Evolutionary conservation across 2,329 filamentous ascomycete genomes (phyloP).

Genomic region (Trichoderma lentiforme): DNA sequence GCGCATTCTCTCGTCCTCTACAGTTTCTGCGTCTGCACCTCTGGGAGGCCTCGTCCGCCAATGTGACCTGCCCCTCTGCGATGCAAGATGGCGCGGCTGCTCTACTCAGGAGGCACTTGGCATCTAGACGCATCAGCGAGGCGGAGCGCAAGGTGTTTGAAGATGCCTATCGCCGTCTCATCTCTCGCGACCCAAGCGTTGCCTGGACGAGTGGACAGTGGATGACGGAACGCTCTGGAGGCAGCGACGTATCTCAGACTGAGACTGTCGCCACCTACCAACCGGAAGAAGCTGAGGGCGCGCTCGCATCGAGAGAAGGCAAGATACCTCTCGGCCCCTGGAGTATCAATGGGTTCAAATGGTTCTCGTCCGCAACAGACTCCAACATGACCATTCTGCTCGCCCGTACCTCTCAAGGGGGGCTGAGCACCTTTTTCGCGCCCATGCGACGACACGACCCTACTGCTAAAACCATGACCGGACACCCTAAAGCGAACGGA

Average conservation of each 20-base stretch:
- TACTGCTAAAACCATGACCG: slow-evolving; percentile 29
- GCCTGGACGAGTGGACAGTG: slow-evolving; percentile 73
- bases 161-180: slow-evolving; percentile 52
- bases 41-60: slow-evolving; percentile 57
- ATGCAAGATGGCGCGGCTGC: slow-evolving; percentile 64
- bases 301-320: slow-evolving; percentile 22
- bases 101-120: slow-evolving; percentile 46
- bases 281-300: slow-evolving; percentile 19
- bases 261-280: slow-evolving; percentile 55
- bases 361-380: slow-evolving; percentile 37
- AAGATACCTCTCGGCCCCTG: slow-evolving; percentile 50
- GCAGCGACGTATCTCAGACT: slow-evolving; percentile 65
- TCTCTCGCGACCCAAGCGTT: slow-evolving; percentile 43
- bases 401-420: slow-evolving; percentile 49
- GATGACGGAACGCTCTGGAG: slow-evolving; percentile 71
- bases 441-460: slow-evolving; percentile 52
- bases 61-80: slow-evolving; percentile 62
- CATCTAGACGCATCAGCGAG: slow-evolving; percentile 26
- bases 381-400: slow-evolving; percentile 57
- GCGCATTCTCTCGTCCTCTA: slow-evolving; percentile 51
- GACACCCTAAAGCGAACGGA: slow-evolving; percentile 26
- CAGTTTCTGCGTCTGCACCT: slow-evolving; percentile 59
- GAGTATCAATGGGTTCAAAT: slow-evolving; percentile 65
- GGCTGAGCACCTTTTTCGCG: slow-evolving; percentile 61
- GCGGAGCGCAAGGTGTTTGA: slow-evolving; percentile 44